Evolutionary conservation across 192 early-diverging fungal species (phyloP), one percentile per base, ranked within the genome.

Genomic region (Gaertneriomyces semiglobifer): DNA sequence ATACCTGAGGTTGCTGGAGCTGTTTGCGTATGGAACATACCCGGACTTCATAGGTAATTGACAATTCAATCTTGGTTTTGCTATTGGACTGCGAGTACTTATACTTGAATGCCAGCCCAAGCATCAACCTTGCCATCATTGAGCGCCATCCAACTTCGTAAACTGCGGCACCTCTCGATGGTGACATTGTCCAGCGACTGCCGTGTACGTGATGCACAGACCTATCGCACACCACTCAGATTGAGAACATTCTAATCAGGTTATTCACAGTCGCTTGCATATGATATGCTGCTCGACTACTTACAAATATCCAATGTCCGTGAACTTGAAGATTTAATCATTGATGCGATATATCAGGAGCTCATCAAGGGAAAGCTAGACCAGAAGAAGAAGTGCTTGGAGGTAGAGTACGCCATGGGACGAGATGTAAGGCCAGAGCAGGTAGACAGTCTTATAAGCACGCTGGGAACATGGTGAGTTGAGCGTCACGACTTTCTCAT

Each of bases 21-120:
- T 92, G 14, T 94, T 93, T 77, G 84, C 90, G n/a, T 94, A 84
- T 73, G 91, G 91, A 40, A 92, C 89, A 6, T 93, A 81, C 61
- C 69, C 68, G 52, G 90, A 92, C 63, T 94, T 91, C 63, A 77
- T 82, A 79, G 81, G 90, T 89, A 65, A 38, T 58, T 44, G 39
- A 69, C n/a, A 63, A 25, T 43, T 42, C 53, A n/a, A 48, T 5
- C 8, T 58, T 19, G 44, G 19, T 68, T 33, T 20, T 16, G 58
- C 19, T 47, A 43, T 67, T 7, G 14, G n/a, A 50, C 25, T 16
- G 46, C 50, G 55, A 53, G 8, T 6, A 25, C 46, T 33, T 33
- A 33, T 33, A 33, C 25, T 33, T 16, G 38, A 42, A 18, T 48
- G 33, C 12, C 48, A 79, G 77, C 44, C 3, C 53, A 68, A 39